A percentile compares a stretch with the other conserved stretches of the same genome.
These are phyloP conservation scores for Hericium rajendrae DNA, from an alignment of 768 basidiomycete species.

Conservation along the genomic window DNA sequence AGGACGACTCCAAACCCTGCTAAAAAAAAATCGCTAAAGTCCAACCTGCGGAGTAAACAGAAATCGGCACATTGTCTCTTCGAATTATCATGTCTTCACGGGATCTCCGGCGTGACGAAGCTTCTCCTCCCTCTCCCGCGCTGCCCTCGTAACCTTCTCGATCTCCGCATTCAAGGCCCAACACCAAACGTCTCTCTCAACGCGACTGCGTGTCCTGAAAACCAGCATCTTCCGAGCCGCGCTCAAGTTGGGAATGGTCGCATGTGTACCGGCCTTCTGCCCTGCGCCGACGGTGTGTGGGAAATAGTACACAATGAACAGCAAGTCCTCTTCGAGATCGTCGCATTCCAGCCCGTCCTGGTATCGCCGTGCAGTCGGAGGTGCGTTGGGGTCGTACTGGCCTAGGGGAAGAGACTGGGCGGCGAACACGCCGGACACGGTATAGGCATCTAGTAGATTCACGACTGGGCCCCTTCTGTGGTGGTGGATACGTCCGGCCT, in stretches of 20 bases:
- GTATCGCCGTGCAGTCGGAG: constrained; percentile 61
- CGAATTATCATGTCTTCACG: background rate
- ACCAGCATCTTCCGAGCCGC: constrained; percentile 53
- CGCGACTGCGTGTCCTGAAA: constrained; percentile 66
- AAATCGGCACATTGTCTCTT: too few species aligned
- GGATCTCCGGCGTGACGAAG: constrained; percentile 58
- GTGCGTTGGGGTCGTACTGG: constrained; percentile 49
- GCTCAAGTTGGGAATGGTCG: constrained; percentile 40
- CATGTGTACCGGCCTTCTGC: constrained; percentile 5
- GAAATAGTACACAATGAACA: constrained; percentile 75
- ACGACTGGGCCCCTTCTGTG: constrained; percentile 44
- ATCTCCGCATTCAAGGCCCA: constrained; percentile 90
- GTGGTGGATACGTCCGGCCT: constrained; percentile 47
- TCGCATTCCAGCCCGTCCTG: constrained; percentile 84
- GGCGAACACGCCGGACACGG: constrained; percentile 81
- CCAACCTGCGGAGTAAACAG: too few species aligned
- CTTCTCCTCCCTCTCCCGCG: constrained; percentile 52
- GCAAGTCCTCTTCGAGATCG: constrained; percentile 79
- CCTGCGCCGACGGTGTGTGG: constrained; percentile 18
- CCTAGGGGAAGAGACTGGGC: constrained; percentile 52
- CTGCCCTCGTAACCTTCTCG: constrained; percentile 61
- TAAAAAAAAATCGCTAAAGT: too few species aligned
- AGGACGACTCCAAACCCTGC: too few species aligned
- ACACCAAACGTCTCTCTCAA: constrained; percentile 92
- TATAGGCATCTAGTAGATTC: constrained; percentile 64